These are phyloP conservation scores for Calonectria pteridis DNA, from an alignment of 2,329 filamentous ascomycete species.

Conservation along the genomic window DNA sequence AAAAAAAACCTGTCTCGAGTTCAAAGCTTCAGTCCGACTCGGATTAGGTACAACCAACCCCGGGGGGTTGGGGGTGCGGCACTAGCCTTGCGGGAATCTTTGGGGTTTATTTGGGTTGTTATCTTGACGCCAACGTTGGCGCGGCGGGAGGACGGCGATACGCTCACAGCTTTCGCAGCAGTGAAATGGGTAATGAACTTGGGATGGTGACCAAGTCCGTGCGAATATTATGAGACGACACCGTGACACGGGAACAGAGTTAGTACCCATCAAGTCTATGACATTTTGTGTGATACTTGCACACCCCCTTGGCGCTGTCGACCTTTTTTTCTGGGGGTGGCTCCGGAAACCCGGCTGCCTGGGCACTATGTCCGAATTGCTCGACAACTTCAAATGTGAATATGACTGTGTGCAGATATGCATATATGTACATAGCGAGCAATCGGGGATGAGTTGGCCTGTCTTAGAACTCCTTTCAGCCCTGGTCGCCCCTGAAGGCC, in stretches of 20 bases:
- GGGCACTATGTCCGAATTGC: background rate
- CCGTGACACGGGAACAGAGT: conserved; percentile 41
- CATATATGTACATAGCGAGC: conserved; percentile 35
- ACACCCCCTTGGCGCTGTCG: conserved; percentile 30
- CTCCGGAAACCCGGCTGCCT: conserved; percentile 10
- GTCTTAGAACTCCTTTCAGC: conserved; percentile 38
- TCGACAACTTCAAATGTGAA: background rate
- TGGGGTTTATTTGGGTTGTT: conserved; percentile 18
- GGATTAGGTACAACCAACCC: background rate
- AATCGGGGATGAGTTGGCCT: conserved; percentile 28
- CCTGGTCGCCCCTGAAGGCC: conserved; percentile 7
- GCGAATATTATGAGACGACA: conserved; percentile 31
- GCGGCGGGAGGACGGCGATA: conserved; percentile 11
- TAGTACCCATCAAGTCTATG: conserved; percentile 25
- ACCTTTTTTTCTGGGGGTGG: conserved; percentile 19
- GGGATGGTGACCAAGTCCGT: conserved; percentile 35
- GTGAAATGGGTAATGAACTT: conserved; percentile 25
- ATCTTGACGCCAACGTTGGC: conserved; percentile 17
- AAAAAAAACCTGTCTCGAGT: background rate
- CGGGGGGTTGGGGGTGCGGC: background rate
- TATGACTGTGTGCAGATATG: conserved; percentile 32
- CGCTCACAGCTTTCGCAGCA: conserved; percentile 21
- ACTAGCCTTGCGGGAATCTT: background rate
- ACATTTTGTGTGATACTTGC: conserved; percentile 33
- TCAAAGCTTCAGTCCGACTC: background rate